Evolutionary conservation across 2,329 filamentous ascomycete species (phyloP).

Genomic region (Gnomoniopsis smithogilvyi): DNA sequence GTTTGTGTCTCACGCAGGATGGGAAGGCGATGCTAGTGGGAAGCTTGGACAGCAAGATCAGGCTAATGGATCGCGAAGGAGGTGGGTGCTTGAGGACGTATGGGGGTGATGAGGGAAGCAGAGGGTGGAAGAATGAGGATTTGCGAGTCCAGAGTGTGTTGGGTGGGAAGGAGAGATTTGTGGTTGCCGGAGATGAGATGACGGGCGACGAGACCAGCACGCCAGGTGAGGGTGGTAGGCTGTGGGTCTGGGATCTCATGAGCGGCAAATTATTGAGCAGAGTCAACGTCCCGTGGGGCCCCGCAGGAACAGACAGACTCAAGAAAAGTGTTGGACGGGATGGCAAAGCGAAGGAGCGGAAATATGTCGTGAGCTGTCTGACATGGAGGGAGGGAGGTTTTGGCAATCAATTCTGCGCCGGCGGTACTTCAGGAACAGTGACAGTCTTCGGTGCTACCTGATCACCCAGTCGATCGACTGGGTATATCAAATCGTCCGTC

Average conservation of each 20-base stretch:
- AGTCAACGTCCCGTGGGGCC: constrained; percentile 58
- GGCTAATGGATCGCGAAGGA: constrained; percentile 75
- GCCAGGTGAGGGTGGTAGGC: constrained; percentile 46
- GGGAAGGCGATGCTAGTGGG: constrained; percentile 73
- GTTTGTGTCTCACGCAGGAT: constrained; percentile 66
- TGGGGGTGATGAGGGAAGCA: constrained; percentile 38
- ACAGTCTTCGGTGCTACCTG: constrained; percentile 52
- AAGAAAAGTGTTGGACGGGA: constrained; percentile 56
- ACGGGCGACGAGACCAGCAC: constrained; percentile 22
- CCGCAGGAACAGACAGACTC: constrained; percentile 41
- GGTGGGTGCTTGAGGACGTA: constrained; percentile 75
- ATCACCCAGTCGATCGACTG: not conserved
- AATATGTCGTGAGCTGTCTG: constrained; percentile 59
- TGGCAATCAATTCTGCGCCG: constrained; percentile 63
- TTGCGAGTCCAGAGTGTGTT: constrained; percentile 74
- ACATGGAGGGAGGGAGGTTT: constrained; percentile 61
- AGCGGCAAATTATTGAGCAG: constrained; percentile 65
- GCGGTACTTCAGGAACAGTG: constrained; percentile 63
- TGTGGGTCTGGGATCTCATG: constrained; percentile 83
- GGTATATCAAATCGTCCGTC: not conserved
- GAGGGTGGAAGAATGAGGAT: constrained; percentile 59
- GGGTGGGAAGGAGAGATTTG: constrained; percentile 72
- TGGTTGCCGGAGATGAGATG: constrained; percentile 77
- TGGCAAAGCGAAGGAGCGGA: constrained; percentile 56
- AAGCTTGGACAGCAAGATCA: constrained; percentile 70